Conservation (phyloP, 805 yeast genomes). For the Yarrowia keelungensis region DNA sequence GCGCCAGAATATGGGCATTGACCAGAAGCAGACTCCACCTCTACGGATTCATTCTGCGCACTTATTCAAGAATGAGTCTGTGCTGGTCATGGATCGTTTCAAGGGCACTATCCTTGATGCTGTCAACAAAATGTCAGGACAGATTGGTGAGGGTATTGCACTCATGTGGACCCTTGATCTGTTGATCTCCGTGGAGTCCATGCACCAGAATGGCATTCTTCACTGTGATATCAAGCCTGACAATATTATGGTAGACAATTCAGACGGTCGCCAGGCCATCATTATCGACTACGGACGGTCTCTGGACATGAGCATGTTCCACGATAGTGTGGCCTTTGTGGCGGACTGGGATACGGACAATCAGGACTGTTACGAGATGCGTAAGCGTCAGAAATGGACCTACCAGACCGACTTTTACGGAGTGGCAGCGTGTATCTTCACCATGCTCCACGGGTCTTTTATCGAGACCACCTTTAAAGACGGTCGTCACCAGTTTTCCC, state of each 20-base stretch:
- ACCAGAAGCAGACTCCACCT: constrained; percentile 3
- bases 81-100: constrained; percentile 63
- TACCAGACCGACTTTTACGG: constrained; percentile 87
- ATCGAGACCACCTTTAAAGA: constrained; percentile 55
- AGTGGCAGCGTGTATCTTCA: constrained; percentile 74
- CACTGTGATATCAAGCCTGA: constrained; percentile 90
- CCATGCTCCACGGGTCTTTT: constrained; percentile 71
- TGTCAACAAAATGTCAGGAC: constrained; percentile 57
- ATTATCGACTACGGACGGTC: constrained; percentile 85
- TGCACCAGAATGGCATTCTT: constrained; percentile 72
- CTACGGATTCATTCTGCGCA: constrained; percentile 55
- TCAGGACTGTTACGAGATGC: constrained; percentile 78
- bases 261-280: constrained; percentile 53
- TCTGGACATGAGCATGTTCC: constrained; percentile 69
- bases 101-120: constrained; percentile 80
- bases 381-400: constrained; percentile 67
- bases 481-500: constrained; percentile 51
- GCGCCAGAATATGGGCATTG: constrained; percentile 47
- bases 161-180: constrained; percentile 72
- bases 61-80: constrained; percentile 70
- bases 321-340: constrained; percentile 59
- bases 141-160: constrained; percentile 64
- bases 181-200: constrained; percentile 60
- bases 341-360: constrained; percentile 67
- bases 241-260: constrained; percentile 72